Evolutionary conservation across 1,284 basidiomycete genomes (phyloP).

Genomic region (Cutaneotrichosporon mucoides): DNA sequence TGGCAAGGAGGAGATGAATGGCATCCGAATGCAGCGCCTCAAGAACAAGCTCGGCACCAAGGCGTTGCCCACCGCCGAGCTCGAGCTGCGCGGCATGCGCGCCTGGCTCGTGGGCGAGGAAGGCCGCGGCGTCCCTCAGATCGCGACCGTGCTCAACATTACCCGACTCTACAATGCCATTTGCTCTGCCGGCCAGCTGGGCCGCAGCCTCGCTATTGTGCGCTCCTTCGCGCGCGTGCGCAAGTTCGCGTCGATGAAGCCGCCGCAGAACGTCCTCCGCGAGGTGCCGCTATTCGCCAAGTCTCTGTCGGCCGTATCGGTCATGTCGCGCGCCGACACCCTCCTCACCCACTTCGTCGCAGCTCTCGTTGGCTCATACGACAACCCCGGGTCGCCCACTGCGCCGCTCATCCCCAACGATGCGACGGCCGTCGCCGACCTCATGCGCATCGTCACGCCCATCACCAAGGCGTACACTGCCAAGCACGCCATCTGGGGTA

Average conservation of each 20-base stretch:
- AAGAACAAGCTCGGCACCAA: constrained; percentile 78
- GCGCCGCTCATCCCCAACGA: constrained; percentile 6
- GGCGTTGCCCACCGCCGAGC: constrained; percentile 70
- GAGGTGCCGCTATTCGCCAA: constrained; percentile 56
- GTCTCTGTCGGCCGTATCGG: constrained; percentile 58
- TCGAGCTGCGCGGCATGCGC: constrained; percentile 60
- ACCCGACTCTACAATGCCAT: constrained; percentile 65
- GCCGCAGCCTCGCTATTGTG: constrained; percentile 62
- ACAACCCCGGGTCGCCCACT: constrained; percentile 54
- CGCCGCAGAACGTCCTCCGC: constrained; percentile 53
- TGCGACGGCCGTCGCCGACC: constrained; percentile 42
- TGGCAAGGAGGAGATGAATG: constrained; percentile 55
- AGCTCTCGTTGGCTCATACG: constrained; percentile 60
- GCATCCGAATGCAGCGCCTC: constrained; percentile 66
- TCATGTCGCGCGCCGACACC: constrained; percentile 63
- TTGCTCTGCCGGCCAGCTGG: constrained; percentile 54
- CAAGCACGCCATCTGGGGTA: constrained; percentile 64
- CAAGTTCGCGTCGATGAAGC: constrained; percentile 47
- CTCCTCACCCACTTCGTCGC: constrained; percentile 61
- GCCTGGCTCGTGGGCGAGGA: constrained; percentile 63
- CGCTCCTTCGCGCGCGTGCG: constrained; percentile 61
- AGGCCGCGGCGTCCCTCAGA: constrained; percentile 63
- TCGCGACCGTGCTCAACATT: constrained; percentile 69
- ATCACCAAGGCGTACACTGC: constrained; percentile 67
- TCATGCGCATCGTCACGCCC: constrained; percentile 66